Conservation (phyloP, 768 basidiomycete genomes). For the Xanthoconium purpureum region DNA sequence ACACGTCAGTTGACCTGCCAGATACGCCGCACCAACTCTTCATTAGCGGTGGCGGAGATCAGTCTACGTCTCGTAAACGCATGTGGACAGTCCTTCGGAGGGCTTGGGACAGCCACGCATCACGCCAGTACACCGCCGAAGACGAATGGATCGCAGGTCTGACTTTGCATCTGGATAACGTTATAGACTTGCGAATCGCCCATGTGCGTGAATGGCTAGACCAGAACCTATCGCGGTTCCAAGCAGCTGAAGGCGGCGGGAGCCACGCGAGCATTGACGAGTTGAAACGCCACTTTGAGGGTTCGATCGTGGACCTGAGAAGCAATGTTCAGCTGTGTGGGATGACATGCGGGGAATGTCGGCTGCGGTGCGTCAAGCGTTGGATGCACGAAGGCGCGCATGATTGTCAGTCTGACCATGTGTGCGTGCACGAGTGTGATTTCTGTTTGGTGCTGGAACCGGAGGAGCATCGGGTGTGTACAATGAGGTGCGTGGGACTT, state of each 20-base stretch:
- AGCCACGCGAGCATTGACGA: constrained; percentile 43
- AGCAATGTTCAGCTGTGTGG: constrained; percentile 48
- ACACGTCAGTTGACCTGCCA: constrained; percentile 34
- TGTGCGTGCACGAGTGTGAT: constrained; percentile 43
- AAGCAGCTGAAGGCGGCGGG: constrained; percentile 8
- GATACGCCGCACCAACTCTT: constrained; percentile 41
- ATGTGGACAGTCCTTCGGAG: constrained; percentile 13
- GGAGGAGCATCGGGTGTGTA: constrained; percentile 36
- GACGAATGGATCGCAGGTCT: constrained; percentile 41
- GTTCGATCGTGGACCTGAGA: constrained; percentile 42
- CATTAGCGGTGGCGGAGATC: constrained; percentile 21
- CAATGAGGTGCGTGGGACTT: constrained; percentile 41
- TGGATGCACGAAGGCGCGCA: constrained; percentile 46
- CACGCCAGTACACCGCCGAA: constrained; percentile 22
- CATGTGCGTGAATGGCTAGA: constrained; percentile 53
- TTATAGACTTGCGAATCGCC: constrained; percentile 43
- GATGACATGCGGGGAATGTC: constrained; percentile 45
- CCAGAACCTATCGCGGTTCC: constrained; percentile 48
- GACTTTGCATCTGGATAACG: constrained; percentile 34
- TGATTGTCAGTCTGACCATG: constrained; percentile 49
- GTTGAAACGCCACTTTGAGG: constrained; percentile 45
- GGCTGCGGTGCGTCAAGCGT: constrained; percentile 45
- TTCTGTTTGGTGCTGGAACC: constrained; percentile 35
- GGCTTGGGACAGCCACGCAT: constrained; percentile 15
- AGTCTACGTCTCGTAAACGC: constrained; percentile 15